Evolutionary conservation across 2,329 filamentous ascomycete genomes (phyloP), one percentile per base, ranked within the genome.

Genomic region (Aspergillus melleus): DNA sequence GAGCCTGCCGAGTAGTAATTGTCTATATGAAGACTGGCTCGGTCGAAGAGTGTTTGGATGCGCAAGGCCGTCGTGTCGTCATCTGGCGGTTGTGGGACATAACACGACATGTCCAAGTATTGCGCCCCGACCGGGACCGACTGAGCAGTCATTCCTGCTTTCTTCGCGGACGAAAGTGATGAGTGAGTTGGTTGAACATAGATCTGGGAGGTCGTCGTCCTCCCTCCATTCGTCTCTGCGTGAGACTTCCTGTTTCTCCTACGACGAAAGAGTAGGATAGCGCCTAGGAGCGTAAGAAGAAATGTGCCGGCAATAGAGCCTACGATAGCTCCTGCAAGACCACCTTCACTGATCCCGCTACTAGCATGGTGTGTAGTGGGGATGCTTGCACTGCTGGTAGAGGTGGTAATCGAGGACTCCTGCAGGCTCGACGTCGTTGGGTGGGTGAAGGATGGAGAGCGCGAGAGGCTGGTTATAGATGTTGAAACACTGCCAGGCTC

Each of bases 21-120:
- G 22, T 77, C 74, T 24, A 76, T 64, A 57, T 77, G 74, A 1
- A 74, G 63, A 44, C 67, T 63, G 22, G 71, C 69, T 52, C 73
- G 72, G 44, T 76, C 73, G 58, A 74, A 70, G 1, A 77, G 52
- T 0, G 68, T 69, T 49, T 70, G 66, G 20, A 75, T 64, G 5
- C 66, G 62, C 6, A 39, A 59, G 6, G 54, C 61, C 2, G 76
- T 63, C 0, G 66, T 66, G 6, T 65, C 60, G 52, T 76, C 74
- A 42, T 75, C 74, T 2, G 70, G 69, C 8, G 71, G 66, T 16
- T 70, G 65, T 4, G 74, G 71, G 10, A 71, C 64, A 46, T 68
- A 64, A 6, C 54, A 32, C 19, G 53, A 36, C 29, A 56, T 60
- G 56, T 46, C 46, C 36, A 47, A 30, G 24, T 20, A 30, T 30